Percentiles rank a stretch among this genome's conserved stretches.
These are phyloP conservation scores for Arxiozyma slooffiae DNA, from an alignment of 1,139 yeast species.

Conservation along the genomic window DNA sequence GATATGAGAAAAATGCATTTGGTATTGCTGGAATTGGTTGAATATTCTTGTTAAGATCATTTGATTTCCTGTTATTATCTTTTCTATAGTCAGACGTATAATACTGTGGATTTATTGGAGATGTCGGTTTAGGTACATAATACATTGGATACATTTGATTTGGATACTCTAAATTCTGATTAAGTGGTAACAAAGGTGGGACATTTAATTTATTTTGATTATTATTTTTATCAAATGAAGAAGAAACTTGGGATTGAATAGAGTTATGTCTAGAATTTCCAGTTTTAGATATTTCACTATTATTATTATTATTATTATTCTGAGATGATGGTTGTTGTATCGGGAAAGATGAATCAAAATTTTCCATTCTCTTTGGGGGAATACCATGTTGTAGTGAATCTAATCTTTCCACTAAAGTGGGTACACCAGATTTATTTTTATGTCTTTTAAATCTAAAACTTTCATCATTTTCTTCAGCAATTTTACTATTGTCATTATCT, in stretches of 20 bases:
- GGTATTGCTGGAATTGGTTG: conserved; percentile 16
- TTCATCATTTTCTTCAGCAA: conserved; percentile 21
- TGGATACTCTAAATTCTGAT: background rate
- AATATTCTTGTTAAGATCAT: conserved; percentile 2
- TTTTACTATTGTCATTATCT: background rate
- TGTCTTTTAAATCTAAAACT: conserved; percentile 29
- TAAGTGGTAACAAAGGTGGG: conserved; percentile 9
- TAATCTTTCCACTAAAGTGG: conserved; percentile 25
- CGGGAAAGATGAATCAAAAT: conserved; percentile 25
- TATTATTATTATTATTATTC: background rate
- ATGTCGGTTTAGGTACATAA: conserved; percentile 16
- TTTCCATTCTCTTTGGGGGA: conserved; percentile 27
- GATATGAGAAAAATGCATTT: conserved; percentile 20
- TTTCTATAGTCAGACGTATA: background rate
- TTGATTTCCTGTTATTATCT: background rate
- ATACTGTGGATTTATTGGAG: conserved; percentile 4
- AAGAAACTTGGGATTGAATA: background rate
- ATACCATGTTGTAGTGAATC: conserved; percentile 24
- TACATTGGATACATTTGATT: conserved; percentile 9
- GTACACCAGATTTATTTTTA: conserved; percentile 18
- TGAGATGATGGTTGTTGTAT: conserved; percentile 2
- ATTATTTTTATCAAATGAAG: background rate
- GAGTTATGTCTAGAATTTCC: background rate
- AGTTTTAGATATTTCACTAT: background rate
- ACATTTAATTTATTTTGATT: conserved; percentile 2